Evolutionary conservation across 441 rosid genomes (phyloP), one percentile per base, ranked within the genome.

Genomic region (Hura crepitans): DNA sequence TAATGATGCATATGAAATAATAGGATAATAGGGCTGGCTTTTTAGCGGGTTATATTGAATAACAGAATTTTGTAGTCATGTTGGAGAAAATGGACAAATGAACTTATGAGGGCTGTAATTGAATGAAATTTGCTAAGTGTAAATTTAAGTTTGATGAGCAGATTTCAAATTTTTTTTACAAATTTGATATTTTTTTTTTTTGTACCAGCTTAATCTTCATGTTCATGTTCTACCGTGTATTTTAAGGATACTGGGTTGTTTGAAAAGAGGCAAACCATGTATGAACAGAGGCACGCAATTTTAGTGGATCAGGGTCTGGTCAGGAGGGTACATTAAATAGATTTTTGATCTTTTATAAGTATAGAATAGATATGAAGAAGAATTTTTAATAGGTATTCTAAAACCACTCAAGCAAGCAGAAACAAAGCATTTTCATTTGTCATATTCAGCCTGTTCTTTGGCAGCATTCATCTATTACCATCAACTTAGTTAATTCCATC

Each of bases 221-320:
- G 58, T 43, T 46, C 31, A 67, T 33, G 49, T 59, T 57, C 33
- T 68, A 45, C 59, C 33, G 20, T 56, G 28, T 27, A 31, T 20
- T 66, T 22, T 37, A 37, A 22, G 25, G 43, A n/a, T 66, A 12
- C 28, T 1, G 5, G n/a, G 0, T 42, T 39, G 3, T 60, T 6
- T 42, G 0, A 35, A 4, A 9, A 43, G 51, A 23, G 5, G 54
- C 54, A 25, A 43, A 60, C 4, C 15, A 22, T 37, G 5, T 45
- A 63, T 28, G 22, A n/a, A 28, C 30, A 18, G 51, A 50, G 69
- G 28, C 17, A 50, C 31, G 42, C 59, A 33, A 30, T 62, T 39
- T 65, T 43, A 5, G 7, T n/a, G 31, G 23, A 50, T 47, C 33
- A n/a, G 31, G 1, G 22, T 18, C 22, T 22, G 66, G 17, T 0